Evolutionary conservation across 1,284 basidiomycete genomes (phyloP), one percentile per base, ranked within the genome.

Genomic region (Ustilago shanxiensis): DNA sequence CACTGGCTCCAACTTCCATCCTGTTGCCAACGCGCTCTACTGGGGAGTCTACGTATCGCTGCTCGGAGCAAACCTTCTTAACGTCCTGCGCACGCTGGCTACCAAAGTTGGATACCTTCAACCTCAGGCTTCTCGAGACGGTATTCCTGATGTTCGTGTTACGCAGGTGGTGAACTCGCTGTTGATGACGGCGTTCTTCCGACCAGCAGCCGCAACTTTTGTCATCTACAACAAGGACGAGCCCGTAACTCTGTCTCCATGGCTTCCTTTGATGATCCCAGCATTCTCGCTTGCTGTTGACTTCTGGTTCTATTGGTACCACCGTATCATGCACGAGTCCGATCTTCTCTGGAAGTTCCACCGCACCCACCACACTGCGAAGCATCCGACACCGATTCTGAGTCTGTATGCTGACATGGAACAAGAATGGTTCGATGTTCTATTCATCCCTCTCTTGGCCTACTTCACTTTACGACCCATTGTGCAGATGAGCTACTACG

Each of bases 231-330:
- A 83, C 55, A 73, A 67, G 3, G 33, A 71, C 28, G 66, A 67
- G 29, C 66, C 66, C 3, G 58, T 78, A 16, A 56, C 29, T 6
- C 28, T 83, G 14, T 72, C 66, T 24, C 56, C 60, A 1, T 79
- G 72, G 77, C 44, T 83, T 47, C 72, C 77, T 1, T 60, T 83
- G 22, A 76, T 83, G 57, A 29, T 82, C 3, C 79, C 76, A 13
- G 44, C 66, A 1, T 83, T 79, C 55, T 52, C 77, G 3, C 31
- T 69, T 9, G 60, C 73, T 18, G 60, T 81, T 44, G 82, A 83
- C 67, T 82, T 82, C 52, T 83, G 64, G 73, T 84, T 81, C 72
- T 83, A 81, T 70, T 70, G 69, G 67, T 82, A 81, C 64, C 83
- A 84, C 60, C 73, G 80, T 11, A 60, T 73, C 31, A 81, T 81